Base-by-base conservation (phyloP, 306 rosid species). In the Acacia crassicarpa region DNA sequence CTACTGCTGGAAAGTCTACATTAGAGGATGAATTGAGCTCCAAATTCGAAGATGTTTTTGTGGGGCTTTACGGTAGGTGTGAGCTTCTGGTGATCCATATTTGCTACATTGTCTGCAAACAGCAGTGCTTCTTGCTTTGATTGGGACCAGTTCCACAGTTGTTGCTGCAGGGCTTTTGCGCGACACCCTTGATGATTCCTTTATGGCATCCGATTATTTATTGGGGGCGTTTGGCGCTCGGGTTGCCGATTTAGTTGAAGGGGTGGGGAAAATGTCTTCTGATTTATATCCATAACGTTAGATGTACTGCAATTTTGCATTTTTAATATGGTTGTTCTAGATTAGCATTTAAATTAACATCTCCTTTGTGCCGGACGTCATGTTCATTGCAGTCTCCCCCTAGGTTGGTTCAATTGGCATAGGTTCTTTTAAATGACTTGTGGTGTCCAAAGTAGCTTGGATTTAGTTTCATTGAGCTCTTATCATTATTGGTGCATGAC, bases 101-200 rank as follows among this genome's bases (percentile, higher is more conserved):
- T 85, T 96, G 92, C 92, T 86, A 78, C 99, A 96, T 89, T 96
- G 99, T 83, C 88, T 96, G 79, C 98, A 96, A 82, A 96, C 99
- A 1, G 98, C 99, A 66, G 92, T 89, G 87, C 80, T 92, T 85
- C 97, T 96, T 13, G 99, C 99, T 19, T 77, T 89, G 86, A 90
- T 96, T 32, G 99, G 98, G 68, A 97, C 97, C 27, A 92, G 91
- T 92, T 88, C 97, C 0, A 90, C 97, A 32, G 92, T 96, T 44
- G 97, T 96, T 84, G 98, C 98, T 72, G 98, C 97, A 20, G 99
- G 99, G 87, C 99, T 96, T 69, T 89, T 96, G 83, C 99, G 93
- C 74, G 99, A 96, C 83, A 89, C 98, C 16, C 92, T 96, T 82
- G 99, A 96, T 74, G 98, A 96, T 81, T 89, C 98, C 75, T 92